Evolutionary conservation across 1,139 yeast species (phyloP), one percentile per base, ranked within the genome.

Genomic region (Magnusiomyces clavatus): DNA sequence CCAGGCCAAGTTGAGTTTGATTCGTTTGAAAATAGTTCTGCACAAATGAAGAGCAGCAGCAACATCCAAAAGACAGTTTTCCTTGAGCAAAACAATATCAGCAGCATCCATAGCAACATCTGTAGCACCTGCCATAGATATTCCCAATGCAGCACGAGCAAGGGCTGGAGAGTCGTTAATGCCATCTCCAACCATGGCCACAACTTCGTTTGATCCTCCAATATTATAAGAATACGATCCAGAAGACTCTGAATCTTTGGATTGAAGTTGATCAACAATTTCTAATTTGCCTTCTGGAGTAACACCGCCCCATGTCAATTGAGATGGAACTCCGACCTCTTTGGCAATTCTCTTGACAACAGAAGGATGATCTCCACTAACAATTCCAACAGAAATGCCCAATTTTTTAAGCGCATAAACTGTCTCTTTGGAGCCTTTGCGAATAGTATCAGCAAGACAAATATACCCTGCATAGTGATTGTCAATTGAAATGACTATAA

Each of bases 101-200:
- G 98, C 96, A 29, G 96, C 88, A 59, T 90, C 97, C 60, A 92
- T 86, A 2, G 98, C 98, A 57, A 92, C 87, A 63, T 92, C 97
- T 0, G 97, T 87, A 2, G 97, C 96, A 0, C 95, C 80, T 29
- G 95, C 83, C 55, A 92, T 80, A 6, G 97, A 95, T 64, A 94
- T 82, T 19, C 98, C 98, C 17, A 92, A 71, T 59, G 89, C 87
- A 0, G 97, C 87, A 55, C 83, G 79, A 0, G 89, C 95, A 56
- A 92, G 75, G 0, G 97, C 97, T 0, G 97, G 97, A 0, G 97
- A 95, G 67, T 92, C 99, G 65, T 88, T 88, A 60, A 88, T 85
- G 53, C 99, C 99, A 68, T 92, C 99, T 36, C 99, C 99, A 37
- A 92, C 83, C 74, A 94, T 89, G 1, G 92, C 95, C 41, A 89